Evolutionary conservation across 192 early-diverging fungal genomes (phyloP).

Genomic region (Oehlia diaphana): DNA sequence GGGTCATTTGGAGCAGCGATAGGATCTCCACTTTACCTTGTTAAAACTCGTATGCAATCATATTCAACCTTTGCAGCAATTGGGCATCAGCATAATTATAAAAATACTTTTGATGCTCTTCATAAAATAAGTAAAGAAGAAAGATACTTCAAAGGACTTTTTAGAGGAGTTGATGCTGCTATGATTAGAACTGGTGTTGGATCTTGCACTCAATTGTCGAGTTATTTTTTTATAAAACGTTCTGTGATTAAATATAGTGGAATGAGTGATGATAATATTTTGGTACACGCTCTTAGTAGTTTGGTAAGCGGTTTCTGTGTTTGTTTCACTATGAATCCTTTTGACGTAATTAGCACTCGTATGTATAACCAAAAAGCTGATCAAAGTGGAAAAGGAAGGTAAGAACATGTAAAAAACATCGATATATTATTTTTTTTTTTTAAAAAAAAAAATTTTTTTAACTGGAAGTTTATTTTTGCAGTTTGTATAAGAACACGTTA

Average conservation of each 20-base stretch:
- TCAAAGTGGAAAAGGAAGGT: slow-evolving; percentile 22
- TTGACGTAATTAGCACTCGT: slow-evolving; percentile 90
- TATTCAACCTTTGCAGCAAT: slow-evolving; percentile 70
- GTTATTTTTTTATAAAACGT: slow-evolving; percentile 82
- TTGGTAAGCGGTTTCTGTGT: slow-evolving; percentile 84
- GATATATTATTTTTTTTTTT: not conserved
- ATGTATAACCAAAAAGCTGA: slow-evolving; percentile 85
- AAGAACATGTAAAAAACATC: not conserved
- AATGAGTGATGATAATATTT: slow-evolving; percentile 52
- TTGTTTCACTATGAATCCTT: slow-evolving; percentile 94
- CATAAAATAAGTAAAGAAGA: slow-evolving; percentile 64
- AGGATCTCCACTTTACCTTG: slow-evolving; percentile 84
- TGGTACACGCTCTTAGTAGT: slow-evolving; percentile 74
- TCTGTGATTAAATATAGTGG: slow-evolving; percentile 57
- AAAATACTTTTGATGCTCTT: slow-evolving; percentile 64
- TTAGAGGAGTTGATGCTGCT: slow-evolving; percentile 83
- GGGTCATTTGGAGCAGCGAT: slow-evolving; percentile 82
- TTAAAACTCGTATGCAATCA: slow-evolving; percentile 88
- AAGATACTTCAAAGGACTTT: slow-evolving; percentile 74
- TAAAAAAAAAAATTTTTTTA: not conserved
- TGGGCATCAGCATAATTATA: slow-evolving; percentile 86
- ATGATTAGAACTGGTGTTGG: slow-evolving; percentile 89
- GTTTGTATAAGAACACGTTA: slow-evolving; percentile 74
- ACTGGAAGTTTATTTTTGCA: not conserved
- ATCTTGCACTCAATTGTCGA: slow-evolving; percentile 85